Evolutionary conservation across 225 moss, liverwort and hornwort species (phyloP), one percentile per base, ranked within the genome.

Genomic region (Asterella californica): DNA sequence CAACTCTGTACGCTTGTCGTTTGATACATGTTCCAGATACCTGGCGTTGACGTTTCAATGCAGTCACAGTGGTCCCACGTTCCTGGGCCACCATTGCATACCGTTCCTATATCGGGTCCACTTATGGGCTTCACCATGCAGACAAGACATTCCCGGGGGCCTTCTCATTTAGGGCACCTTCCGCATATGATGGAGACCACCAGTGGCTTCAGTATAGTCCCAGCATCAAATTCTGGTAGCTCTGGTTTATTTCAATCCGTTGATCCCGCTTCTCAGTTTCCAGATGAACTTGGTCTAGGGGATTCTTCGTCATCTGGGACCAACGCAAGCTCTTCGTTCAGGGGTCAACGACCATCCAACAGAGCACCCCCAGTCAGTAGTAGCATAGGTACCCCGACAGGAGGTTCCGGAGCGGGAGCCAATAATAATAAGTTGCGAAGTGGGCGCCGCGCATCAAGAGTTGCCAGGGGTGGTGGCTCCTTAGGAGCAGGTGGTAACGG

Each of bases 241-340:
- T 87, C 89, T 81, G 92, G 92, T 72, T 82, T 87, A 68, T 99
- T 90, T 34, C 83, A 88, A 59, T 92, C 94, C 32, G 86, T 90
- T 79, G 97, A 99, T 89, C 92, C 97, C 24, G 94, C 97, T 81
- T 93, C 97, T 69, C 95, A 93, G 84, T 99, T 99, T 82, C 97
- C 97, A n/a, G 97, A 99, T 89, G 97, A 99, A 84, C 93, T 95
- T 83, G 94, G 93, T 79, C 87, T 97, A 82, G 96, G 94, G 78
- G 96, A 99, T 84, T 91, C 93, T 73, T 95, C 97, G 57, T 88
- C 91, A 61, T 89, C 93, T 76, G 86, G 90, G 63, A 84, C 92
- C 36, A 92, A 88, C 79, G 81, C 83, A 54, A 83, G 79, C 84
- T 87, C 94, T 85, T 83, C 89, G 64, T 99, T 90, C 68, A 86